Percentiles rank a stretch among this genome's conserved stretches.
phyloP scores from a whole-genome alignment of 2,329 filamentous ascomycete genomes.

The Rhynchosporium secalis region DNA sequence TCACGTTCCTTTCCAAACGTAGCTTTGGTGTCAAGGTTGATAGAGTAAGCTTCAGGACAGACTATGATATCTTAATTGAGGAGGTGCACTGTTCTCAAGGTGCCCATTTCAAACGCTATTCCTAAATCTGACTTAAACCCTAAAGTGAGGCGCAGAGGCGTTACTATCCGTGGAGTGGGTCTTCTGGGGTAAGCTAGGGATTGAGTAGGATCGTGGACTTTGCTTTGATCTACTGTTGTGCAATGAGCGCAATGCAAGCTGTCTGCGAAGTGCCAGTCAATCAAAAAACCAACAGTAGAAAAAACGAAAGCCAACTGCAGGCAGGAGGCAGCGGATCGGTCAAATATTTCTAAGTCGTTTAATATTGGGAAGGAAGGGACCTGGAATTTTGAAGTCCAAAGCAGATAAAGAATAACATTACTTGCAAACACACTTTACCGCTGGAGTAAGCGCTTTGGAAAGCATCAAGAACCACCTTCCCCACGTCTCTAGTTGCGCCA shows the following conservation, averaged over 20 bases:
- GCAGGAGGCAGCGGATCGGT: neutral
- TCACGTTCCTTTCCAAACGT: neutral
- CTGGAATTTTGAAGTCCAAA: neutral
- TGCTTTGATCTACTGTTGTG: slow-evolving; percentile 8
- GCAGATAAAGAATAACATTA: slow-evolving; percentile 6
- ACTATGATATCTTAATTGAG: neutral
- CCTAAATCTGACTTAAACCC: neutral
- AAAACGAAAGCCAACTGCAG: slow-evolving; percentile 7
- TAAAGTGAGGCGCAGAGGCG: neutral
- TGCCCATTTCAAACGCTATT: neutral
- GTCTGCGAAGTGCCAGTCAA: neutral
- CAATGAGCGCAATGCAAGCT: neutral
- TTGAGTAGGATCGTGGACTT: neutral
- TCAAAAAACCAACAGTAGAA: neutral
- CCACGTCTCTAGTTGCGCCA: neutral
- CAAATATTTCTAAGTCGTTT: neutral
- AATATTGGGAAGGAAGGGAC: neutral
- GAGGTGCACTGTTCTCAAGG: neutral
- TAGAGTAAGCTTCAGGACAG: neutral
- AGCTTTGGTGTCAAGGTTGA: neutral
- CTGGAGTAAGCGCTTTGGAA: slow-evolving; percentile 2
- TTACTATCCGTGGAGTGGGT: neutral
- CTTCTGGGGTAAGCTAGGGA: neutral
- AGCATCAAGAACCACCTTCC: neutral
- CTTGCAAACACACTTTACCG: neutral